Evolutionary conservation across 2,329 filamentous ascomycete species (phyloP).

Genomic region (Lomentospora prolificans): DNA sequence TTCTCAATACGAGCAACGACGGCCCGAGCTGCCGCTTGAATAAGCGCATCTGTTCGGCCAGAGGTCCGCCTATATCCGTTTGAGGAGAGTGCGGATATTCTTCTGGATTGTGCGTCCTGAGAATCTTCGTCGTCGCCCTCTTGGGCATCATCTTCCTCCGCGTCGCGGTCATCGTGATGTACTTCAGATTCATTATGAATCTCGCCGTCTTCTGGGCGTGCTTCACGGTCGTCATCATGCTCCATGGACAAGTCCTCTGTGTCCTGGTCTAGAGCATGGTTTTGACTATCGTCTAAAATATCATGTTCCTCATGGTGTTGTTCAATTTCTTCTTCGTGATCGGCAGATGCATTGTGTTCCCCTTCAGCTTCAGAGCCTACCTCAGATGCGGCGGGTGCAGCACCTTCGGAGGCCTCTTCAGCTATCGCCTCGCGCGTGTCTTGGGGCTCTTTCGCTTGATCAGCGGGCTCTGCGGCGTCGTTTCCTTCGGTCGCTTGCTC

Average conservation of each 20-base stretch:
- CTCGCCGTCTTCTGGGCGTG: neutral
- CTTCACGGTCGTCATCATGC: neutral
- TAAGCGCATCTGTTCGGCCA: slow-evolving; percentile 38
- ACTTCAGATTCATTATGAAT: neutral
- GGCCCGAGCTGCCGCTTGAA: slow-evolving; percentile 41
- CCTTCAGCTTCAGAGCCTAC: neutral
- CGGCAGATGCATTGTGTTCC: neutral
- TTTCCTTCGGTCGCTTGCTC: neutral
- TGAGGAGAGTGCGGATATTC: neutral
- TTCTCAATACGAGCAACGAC: slow-evolving; percentile 38
- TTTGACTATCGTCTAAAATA: too few species aligned
- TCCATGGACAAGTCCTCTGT: neutral
- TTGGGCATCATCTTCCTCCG: neutral
- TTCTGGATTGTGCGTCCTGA: neutral
- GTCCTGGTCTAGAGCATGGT: neutral
- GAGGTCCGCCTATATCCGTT: slow-evolving; percentile 25
- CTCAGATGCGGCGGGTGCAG: neutral
- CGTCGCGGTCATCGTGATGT: neutral
- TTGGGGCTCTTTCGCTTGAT: neutral
- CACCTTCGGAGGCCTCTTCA: neutral
- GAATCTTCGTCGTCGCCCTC: neutral
- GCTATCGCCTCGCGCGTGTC: neutral
- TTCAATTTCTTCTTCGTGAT: neutral
- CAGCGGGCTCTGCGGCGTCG: neutral
- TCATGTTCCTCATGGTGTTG: neutral